Evolutionary conservation across 2,329 filamentous ascomycete genomes (phyloP).

Genomic region (Aspergillus alliaceus): DNA sequence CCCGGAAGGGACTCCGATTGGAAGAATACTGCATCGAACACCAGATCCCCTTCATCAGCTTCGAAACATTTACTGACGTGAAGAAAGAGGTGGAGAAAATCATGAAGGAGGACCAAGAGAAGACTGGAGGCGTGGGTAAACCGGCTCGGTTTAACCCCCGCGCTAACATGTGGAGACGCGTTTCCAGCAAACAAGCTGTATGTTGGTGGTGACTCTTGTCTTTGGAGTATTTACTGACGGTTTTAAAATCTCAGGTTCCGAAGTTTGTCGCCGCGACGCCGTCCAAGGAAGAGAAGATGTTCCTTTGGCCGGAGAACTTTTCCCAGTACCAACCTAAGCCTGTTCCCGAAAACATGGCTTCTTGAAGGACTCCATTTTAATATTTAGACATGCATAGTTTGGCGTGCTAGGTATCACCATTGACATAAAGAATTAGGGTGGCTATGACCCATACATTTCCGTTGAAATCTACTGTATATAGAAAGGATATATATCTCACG

Average conservation of each 20-base stretch:
- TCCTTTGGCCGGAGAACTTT: conserved; percentile 63
- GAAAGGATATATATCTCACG: not conserved
- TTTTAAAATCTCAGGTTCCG: conserved; percentile 37
- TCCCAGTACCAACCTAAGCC: conserved; percentile 43
- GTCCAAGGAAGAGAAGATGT: conserved; percentile 60
- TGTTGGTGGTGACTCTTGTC: conserved; percentile 16
- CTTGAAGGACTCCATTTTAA: not conserved
- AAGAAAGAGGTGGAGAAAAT: conserved; percentile 61
- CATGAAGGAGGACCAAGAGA: conserved; percentile 58
- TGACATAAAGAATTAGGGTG: not conserved
- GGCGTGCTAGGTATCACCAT: not conserved
- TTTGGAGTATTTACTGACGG: not conserved
- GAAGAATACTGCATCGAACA: conserved; percentile 68
- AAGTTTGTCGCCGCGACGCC: conserved; percentile 54
- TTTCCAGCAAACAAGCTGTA: conserved; percentile 59
- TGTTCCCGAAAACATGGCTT: conserved; percentile 13
- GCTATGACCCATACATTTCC: not conserved
- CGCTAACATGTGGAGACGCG: conserved; percentile 67
- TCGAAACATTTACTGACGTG: conserved; percentile 67
- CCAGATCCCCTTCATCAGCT: conserved; percentile 60
- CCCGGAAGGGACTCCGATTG: conserved; percentile 62
- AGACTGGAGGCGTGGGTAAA: conserved; percentile 60
- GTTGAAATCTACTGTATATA: not conserved
- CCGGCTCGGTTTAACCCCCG: conserved; percentile 66
- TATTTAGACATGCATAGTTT: not conserved